A percentile compares a stretch with the other conserved stretches of the same genome.
Conservation (phyloP, 2,329 filamentous ascomycete genomes). For the Stenocarpella maydis region DNA sequence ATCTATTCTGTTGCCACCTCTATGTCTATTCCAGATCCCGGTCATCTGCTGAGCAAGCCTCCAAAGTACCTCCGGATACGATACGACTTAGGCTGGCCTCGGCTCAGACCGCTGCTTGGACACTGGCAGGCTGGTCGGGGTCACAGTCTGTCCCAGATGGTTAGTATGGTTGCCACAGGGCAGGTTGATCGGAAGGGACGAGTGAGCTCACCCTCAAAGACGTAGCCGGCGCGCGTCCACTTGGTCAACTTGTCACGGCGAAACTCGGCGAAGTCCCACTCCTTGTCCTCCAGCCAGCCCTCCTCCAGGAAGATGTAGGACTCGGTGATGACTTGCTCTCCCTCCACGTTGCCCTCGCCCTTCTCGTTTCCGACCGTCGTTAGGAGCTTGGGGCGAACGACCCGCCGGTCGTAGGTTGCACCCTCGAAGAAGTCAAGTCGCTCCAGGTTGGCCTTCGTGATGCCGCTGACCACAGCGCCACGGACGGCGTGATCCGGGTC, state of each 20-base stretch:
- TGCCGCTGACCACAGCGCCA: conserved; percentile 78
- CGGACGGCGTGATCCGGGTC: conserved; percentile 67
- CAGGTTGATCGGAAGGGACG: neutral
- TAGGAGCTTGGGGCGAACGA: conserved; percentile 62
- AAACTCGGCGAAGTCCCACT: conserved; percentile 93
- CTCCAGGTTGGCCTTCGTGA: conserved; percentile 78
- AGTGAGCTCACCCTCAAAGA: conserved; percentile 50
- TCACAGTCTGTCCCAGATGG: conserved; percentile 36
- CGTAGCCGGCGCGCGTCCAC: conserved; percentile 62
- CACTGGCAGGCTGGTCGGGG: conserved; percentile 36
- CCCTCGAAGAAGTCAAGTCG: conserved; percentile 88
- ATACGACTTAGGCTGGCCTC: neutral
- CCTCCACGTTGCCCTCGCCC: conserved; percentile 52
- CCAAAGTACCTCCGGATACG: neutral
- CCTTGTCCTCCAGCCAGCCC: conserved; percentile 68
- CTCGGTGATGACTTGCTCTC: conserved; percentile 60
- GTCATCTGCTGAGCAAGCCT: neutral
- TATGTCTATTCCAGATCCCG: neutral
- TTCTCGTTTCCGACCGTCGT: conserved; percentile 47
- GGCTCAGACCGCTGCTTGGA: conserved; percentile 29
- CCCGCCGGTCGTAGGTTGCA: conserved; percentile 69
- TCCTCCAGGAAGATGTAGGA: conserved; percentile 71
- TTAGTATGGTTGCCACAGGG: conserved; percentile 2
- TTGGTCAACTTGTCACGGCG: conserved; percentile 72
- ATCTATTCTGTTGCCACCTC: conserved; percentile 18